Evolutionary conservation across 2,329 filamentous ascomycete species (phyloP).

Genomic region (Basipetospora sp.): DNA sequence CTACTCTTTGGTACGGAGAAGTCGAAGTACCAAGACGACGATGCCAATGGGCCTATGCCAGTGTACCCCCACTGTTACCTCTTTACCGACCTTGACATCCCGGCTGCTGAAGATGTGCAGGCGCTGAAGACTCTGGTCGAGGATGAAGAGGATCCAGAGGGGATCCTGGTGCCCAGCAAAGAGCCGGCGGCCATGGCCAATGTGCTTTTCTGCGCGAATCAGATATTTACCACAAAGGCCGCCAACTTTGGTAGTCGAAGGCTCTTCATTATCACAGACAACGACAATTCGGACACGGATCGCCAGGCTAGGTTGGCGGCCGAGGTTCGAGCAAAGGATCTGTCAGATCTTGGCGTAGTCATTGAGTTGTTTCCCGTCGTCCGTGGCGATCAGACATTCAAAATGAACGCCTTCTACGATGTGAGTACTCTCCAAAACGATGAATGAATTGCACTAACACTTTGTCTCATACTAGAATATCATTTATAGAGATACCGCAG

Average conservation of each 20-base stretch:
- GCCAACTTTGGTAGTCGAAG: slow-evolving; percentile 85
- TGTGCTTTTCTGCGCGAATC: slow-evolving; percentile 85
- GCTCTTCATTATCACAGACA: slow-evolving; percentile 91
- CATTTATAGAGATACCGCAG: slow-evolving; percentile 63
- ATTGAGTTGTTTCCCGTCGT: slow-evolving; percentile 92
- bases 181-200: slow-evolving; percentile 70
- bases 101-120: slow-evolving; percentile 76
- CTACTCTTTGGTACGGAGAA: slow-evolving; percentile 79
- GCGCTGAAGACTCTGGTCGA: slow-evolving; percentile 61
- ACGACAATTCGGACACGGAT: slow-evolving; percentile 63
- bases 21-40: slow-evolving; percentile 61
- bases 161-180: slow-evolving; percentile 51
- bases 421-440: slow-evolving; percentile 30
- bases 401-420: slow-evolving; percentile 79
- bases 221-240: slow-evolving; percentile 88
- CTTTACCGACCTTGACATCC: slow-evolving; percentile 74
- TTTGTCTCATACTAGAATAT: slow-evolving; percentile 52
- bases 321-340: slow-evolving; percentile 76
- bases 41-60: slow-evolving; percentile 42
- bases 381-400: slow-evolving; percentile 54
- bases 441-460: slow-evolving; percentile 5
- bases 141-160: slow-evolving; percentile 55
- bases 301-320: slow-evolving; percentile 62
- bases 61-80: slow-evolving; percentile 87
- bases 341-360: slow-evolving; percentile 81